Conservation (phyloP, 177 flowering plant genomes). For the Vitis hybrid region DNA sequence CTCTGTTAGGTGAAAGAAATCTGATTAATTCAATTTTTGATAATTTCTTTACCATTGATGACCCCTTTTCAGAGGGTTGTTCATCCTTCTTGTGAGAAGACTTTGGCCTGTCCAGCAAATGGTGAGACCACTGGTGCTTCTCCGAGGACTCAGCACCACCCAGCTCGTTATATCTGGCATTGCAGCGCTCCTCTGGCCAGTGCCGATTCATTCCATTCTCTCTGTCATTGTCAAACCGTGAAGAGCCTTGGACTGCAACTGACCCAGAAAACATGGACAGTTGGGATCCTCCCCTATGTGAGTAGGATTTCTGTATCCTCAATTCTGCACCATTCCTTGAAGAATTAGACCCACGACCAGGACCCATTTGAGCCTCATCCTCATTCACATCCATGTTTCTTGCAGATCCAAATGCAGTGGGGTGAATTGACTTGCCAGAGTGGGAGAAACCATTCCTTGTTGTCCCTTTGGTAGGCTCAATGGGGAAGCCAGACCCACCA, state of each 20-base stretch:
- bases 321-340: constrained; percentile 31
- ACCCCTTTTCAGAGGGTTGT: constrained; percentile 29
- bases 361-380: constrained; percentile 18
- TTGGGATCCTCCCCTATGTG: constrained; percentile 28
- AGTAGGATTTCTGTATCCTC: constrained; percentile 36
- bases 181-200: constrained; percentile 40
- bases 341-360: constrained; percentile 19
- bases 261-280: constrained; percentile 52
- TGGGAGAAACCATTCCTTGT: constrained; percentile 15
- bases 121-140: constrained; percentile 40
- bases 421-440: constrained; percentile 26
- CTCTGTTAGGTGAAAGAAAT: background rate
- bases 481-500: constrained; percentile 47
- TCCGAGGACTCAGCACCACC: constrained; percentile 38
- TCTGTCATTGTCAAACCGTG: constrained; percentile 30
- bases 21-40: background rate
- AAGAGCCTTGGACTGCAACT: constrained; percentile 46
- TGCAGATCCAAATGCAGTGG: constrained; percentile 28
- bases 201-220: constrained; percentile 32
- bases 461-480: constrained; percentile 42
- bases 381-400: constrained; percentile 21
- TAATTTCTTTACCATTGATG: constrained; percentile 26
- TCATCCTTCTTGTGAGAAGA: constrained; percentile 40
- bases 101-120: constrained; percentile 39
- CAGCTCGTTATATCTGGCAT: constrained; percentile 24